Conservation (phyloP, 2,329 filamentous ascomycete species). For the Phyllosticta citrichinensis region DNA sequence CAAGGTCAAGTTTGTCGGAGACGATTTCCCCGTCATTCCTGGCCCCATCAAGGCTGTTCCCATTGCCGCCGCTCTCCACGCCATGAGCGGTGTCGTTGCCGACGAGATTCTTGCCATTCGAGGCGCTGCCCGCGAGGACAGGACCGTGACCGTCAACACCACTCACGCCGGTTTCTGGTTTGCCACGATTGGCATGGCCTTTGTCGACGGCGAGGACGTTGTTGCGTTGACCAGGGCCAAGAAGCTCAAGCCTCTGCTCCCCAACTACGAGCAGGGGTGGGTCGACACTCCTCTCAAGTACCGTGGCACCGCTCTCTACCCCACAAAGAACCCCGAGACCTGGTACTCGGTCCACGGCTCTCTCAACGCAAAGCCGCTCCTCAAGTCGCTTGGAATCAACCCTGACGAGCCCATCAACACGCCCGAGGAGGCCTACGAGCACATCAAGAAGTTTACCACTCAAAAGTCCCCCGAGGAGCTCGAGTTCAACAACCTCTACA, state of each 20-base stretch:
- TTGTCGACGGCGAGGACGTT: constrained; percentile 29
- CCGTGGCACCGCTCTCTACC: constrained; percentile 28
- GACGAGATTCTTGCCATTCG: constrained; percentile 29
- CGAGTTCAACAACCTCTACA: constrained; percentile 31
- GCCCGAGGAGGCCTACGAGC: constrained; percentile 15
- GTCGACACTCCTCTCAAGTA: constrained; percentile 28
- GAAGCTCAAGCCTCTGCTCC: constrained; percentile 21
- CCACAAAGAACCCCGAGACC: constrained; percentile 34
- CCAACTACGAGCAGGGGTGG: constrained; percentile 33
- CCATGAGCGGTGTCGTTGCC: constrained; percentile 34
- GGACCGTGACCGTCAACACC: constrained; percentile 35
- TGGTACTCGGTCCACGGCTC: constrained; percentile 46
- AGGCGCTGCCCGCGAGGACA: constrained; percentile 13
- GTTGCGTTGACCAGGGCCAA: constrained; percentile 20
- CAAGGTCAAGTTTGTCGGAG: constrained; percentile 31
- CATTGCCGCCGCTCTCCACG: constrained; percentile 33
- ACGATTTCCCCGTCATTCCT: constrained; percentile 31
- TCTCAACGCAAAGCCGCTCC: constrained; percentile 33
- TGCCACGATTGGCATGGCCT: constrained; percentile 29
- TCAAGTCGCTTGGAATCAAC: constrained; percentile 39
- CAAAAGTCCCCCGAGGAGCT: constrained; percentile 32
- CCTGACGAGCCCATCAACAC: constrained; percentile 19
- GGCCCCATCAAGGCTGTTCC: constrained; percentile 36
- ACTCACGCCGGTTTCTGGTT: constrained; percentile 39
- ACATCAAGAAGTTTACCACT: neutral